Base-by-base conservation (phyloP, 139 green algal genomes). In the Haematococcus lacustris region DNA sequence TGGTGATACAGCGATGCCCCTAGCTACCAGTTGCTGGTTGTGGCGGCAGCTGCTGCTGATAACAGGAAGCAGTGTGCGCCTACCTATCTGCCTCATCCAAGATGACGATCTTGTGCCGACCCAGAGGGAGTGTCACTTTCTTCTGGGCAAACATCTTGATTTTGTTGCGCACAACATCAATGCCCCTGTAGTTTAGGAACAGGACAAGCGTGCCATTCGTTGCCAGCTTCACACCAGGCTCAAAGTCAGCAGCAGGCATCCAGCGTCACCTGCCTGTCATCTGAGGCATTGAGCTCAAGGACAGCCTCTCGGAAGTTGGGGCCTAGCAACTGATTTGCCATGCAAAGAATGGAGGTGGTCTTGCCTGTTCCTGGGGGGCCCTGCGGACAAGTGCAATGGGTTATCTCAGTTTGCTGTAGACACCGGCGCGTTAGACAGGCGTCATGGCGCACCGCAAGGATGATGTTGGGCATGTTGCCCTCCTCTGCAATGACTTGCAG, bases 61-160 rank as follows among this genome's bases (percentile, higher is more conserved):
- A n/a, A n/a, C n/a, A n/a, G n/a, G n/a, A n/a, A n/a, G n/a, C n/a
- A n/a, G n/a, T n/a, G n/a, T n/a, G n/a, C n/a, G n/a, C n/a, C n/a
- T 62, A 90, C 91, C 90, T 93, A 79, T 99, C 96, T 40, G 96
- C 96, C 80, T 99, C 96, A 71, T 99, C 96, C 70, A 99, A 78
- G 38, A 99, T 96, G 33, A 99, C 85, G 28, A 99, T 91, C 79
- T 99, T 99, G 76, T 98, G 92, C 0, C 93, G 72, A 0, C 94
- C 93, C 0, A 86, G 87, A 1, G 95, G 96, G 63, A 98, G 85
- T 2, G 91, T 98, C 2, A 97, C 79, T 82, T 97, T 97, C 75
- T 97, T 96, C 79, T 98, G 95, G 1, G 96, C 95, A 88, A 99
- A 99, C 89, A 98, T 97, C 85, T 99, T 99, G 80, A 99, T 98